A percentile compares a stretch with the other conserved stretches of the same genome.
phyloP scores from a whole-genome alignment of 2,329 filamentous ascomycete species.

The Cladophialophora bantiana region DNA sequence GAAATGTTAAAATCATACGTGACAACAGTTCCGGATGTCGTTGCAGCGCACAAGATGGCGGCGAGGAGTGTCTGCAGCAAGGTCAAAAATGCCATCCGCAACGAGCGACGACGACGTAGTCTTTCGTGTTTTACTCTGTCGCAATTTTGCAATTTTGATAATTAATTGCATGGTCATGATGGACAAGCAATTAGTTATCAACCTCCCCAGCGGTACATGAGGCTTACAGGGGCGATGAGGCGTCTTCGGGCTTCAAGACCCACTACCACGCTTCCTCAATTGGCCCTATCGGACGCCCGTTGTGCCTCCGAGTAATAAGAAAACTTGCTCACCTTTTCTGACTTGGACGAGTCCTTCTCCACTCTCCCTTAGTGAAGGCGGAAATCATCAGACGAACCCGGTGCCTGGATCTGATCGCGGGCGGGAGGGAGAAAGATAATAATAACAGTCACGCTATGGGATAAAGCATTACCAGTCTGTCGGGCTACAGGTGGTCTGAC shows the following conservation, averaged over 20 bases:
- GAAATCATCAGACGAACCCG: too few species aligned
- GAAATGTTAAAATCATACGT: constrained; percentile 60
- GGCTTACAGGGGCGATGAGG: constrained; percentile 2
- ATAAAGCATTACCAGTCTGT: neutral
- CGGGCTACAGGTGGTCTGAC: constrained; percentile 3
- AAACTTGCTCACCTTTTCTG: neutral
- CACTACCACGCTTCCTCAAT: neutral
- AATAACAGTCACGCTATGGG: neutral
- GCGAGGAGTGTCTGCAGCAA: neutral
- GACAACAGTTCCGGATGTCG: neutral
- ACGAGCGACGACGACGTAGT: neutral
- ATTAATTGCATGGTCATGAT: too few species aligned
- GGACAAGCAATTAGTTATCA: too few species aligned
- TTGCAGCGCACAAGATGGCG: neutral
- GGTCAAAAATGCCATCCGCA: too few species aligned
- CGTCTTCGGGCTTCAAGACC: constrained; percentile 6
- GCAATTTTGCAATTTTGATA: too few species aligned
- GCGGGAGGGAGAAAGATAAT: neutral
- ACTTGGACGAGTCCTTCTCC: neutral
- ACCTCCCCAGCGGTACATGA: neutral
- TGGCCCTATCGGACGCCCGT: neutral
- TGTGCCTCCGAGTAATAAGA: neutral
- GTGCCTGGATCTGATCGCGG: neutral
- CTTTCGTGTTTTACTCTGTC: neutral
- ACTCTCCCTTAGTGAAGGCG: neutral